Evolutionary conservation across 2,329 filamentous ascomycete genomes (phyloP), one percentile per base, ranked within the genome.

Genomic region (Trichoderma endophyticum): DNA sequence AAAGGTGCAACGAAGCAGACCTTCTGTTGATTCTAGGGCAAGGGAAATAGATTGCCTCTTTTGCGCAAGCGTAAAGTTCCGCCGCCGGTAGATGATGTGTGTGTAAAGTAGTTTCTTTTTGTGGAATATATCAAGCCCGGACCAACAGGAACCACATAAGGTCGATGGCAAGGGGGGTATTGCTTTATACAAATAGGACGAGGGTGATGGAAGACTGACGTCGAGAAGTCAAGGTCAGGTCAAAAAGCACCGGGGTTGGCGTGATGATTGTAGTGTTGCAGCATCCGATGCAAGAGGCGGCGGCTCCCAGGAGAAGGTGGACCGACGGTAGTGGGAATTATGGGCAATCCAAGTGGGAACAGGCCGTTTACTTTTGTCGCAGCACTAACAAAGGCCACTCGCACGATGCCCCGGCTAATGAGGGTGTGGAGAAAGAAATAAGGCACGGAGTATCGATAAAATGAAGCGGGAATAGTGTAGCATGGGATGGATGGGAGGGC

Each of bases 401-500:
- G 28, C 30, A 43, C 57, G 51, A 67, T 57, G 57, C 64, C 64
- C 64, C 39, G 48, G 66, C 43, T 70, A 62, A 70, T 70, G 66
- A 70, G 66, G 66, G 66, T 70, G 66, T 70, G 66, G 66, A 70
- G 66, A 51, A 51, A 21, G 39, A 70, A 70, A 70, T 70, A 70
- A 70, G 57, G 66, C 66, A 70, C 66, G 66, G 66, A 70, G 66
- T 70, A 61, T 62, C 66, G 66, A 70, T 70, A 62, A 70, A 70
- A 61, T 70, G 66, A 69, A 51, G 66, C 12, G 54, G 66, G 57
- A 67, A 36, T 67, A 28, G 48, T 54, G 34, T 39, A 69, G 34
- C 56, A 60, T 69, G 66, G 54, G 66, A 48, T 69, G 39, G 24
- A 15, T 30, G 57, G 36, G 56, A 48, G 28, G 57, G n/a, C 43